phyloP scores from a whole-genome alignment of 129 eudicot species.

The Chrysanthemum lavandulifolium region DNA sequence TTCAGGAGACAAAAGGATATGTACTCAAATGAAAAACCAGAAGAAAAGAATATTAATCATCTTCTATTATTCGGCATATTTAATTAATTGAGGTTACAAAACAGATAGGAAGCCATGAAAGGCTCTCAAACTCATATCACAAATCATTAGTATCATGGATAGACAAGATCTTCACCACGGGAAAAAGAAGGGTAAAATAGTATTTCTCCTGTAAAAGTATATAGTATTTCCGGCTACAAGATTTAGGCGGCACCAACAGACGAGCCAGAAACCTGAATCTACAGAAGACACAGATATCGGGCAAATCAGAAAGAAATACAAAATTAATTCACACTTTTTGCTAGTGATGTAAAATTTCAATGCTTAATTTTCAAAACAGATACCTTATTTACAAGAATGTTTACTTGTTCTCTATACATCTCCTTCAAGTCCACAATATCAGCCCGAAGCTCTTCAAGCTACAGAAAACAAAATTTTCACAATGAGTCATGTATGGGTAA shows the following conservation, averaged over 20 bases:
- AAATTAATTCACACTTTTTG: not conserved
- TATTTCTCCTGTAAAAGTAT: conserved; percentile 8
- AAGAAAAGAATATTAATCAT: conserved; percentile 1
- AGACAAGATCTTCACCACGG: conserved; percentile 6
- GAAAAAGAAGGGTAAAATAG: conserved; percentile 10
- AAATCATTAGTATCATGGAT: conserved; percentile 1
- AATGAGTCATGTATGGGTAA: not conserved
- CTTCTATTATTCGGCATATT: conserved; percentile 11
- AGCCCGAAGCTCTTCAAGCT: conserved; percentile 98
- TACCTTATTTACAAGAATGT: conserved; percentile 89
- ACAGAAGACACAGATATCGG: conserved; percentile 8
- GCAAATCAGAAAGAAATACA: not conserved
- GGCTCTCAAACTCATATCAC: conserved; percentile 5
- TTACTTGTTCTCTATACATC: conserved; percentile 97
- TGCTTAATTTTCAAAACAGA: not conserved
- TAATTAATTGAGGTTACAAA: conserved; percentile 23
- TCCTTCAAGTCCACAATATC: conserved; percentile 96
- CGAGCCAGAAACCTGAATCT: conserved; percentile 29
- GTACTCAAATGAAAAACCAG: not conserved
- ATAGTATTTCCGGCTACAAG: conserved; percentile 9
- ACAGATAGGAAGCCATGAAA: too few species aligned
- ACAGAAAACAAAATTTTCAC: conserved; percentile 3
- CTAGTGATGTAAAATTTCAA: not conserved
- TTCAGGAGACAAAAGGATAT: not conserved
- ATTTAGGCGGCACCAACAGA: conserved; percentile 24